These are phyloP conservation scores for Trichosporon sp. DNA, from an alignment of 1,284 basidiomycete species.

Conservation along the genomic window DNA sequence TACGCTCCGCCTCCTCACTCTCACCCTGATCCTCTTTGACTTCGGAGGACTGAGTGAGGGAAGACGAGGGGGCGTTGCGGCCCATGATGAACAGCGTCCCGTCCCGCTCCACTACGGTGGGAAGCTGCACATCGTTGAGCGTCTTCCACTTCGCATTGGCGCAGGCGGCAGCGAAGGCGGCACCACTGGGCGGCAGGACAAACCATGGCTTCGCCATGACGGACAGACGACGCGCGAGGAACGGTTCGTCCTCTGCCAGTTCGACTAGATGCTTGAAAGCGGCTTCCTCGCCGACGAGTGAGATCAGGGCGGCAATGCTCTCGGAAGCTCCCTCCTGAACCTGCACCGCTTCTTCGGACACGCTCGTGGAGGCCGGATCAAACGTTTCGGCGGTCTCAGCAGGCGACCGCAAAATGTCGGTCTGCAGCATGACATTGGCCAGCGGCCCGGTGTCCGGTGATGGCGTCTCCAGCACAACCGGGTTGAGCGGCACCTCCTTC, in stretches of 20 bases:
- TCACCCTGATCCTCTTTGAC: neutral
- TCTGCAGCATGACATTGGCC: neutral
- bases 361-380: too few species aligned
- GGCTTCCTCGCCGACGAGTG: neutral
- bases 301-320: constrained; percentile 13
- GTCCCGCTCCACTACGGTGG: neutral
- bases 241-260: constrained; percentile 10
- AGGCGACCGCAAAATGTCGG: neutral
- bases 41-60: neutral
- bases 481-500: neutral
- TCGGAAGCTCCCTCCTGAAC: neutral
- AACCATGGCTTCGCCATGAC: constrained; percentile 15
- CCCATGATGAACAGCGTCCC: neutral
- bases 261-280: constrained; percentile 10
- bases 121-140: constrained; percentile 2
- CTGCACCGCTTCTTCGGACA: too few species aligned
- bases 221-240: constrained; percentile 27
- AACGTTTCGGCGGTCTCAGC: neutral
- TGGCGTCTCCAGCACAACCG: neutral
- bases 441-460: neutral
- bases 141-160: constrained; percentile 28
- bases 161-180: constrained; percentile 27
- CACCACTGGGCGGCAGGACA: neutral
- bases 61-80: neutral
- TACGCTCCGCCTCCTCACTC: constrained; percentile 4